Base-by-base conservation (phyloP, 1,284 basidiomycete species). In the Ustanciosporium gigantosporum region DNA sequence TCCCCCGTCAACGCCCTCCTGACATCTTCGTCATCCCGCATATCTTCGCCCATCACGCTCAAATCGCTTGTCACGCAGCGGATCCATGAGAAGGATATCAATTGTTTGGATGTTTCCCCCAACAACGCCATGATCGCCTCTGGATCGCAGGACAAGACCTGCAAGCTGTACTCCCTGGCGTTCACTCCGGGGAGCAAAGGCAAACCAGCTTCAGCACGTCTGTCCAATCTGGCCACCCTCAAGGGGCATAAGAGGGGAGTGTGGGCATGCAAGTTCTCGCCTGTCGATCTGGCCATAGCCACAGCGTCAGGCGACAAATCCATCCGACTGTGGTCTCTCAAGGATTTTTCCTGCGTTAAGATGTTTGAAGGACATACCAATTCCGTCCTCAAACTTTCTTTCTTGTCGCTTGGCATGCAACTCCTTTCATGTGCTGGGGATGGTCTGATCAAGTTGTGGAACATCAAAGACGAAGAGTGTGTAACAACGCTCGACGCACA, bases 81-180 rank as follows among this genome's bases (percentile, higher is more conserved):
- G 73, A 90, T 92, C 13, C 94, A 98, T 79, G 95, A 98, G 47
- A 98, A 97, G 80, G 95, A 98, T 79, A 97, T 99, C 81, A 99
- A 99, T 79, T 86, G 92, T 37, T 83, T 98, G 31, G 95, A 97
- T 78, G 82, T 98, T 20, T 83, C 94, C 14, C 92, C 92, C 3
- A 92, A 96, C 76, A 90, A 96, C 78, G 83, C 83, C 46, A 80
- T 94, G 57, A 84, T 98, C 34, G 92, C 87, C 16, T 94, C 93
- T 1, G 95, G 91, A 16, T 96, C 92, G 15, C 95, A 98, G 79
- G 95, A 99, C 79, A 88, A 88, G 53, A 91, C 91, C 7, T 91
- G 90, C 48, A 97, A 96, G 76, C 80, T 99, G 9, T 98, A 88
- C 78, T 83, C 85, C 47, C 85, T 98, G 41, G 82, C 84, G 25